phyloP scores from a whole-genome alignment of 108 stramenopile genomes.

The Conticribra weissflogii region DNA sequence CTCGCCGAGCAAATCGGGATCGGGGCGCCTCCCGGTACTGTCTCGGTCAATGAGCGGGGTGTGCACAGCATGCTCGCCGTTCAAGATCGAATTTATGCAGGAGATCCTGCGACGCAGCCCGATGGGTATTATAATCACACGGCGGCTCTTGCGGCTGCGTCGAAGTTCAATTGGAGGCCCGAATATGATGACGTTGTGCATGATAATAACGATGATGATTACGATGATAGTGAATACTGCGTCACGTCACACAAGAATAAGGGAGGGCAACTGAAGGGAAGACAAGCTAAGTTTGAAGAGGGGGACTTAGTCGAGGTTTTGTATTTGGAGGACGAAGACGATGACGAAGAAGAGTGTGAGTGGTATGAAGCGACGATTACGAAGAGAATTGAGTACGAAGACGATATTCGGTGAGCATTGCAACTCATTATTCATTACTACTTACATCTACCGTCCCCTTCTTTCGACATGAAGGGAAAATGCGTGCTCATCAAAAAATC shows the following conservation, averaged over 20 bases:
- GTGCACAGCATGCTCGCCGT: slow-evolving; percentile 33
- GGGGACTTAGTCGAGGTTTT: slow-evolving; percentile 77
- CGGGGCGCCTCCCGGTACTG: slow-evolving; percentile 2
- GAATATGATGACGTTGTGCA: slow-evolving; percentile 52
- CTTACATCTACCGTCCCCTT: too few species aligned
- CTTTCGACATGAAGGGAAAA: too few species aligned
- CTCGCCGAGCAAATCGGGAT: slow-evolving; percentile 28
- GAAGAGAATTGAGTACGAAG: slow-evolving; percentile 64
- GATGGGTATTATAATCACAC: slow-evolving; percentile 56
- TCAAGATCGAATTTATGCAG: slow-evolving; percentile 54
- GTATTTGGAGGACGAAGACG: slow-evolving; percentile 69
- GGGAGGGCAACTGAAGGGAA: slow-evolving; percentile 70
- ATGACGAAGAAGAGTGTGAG: slow-evolving; percentile 46
- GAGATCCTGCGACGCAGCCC: slow-evolving; percentile 40
- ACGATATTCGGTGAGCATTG: slow-evolving; percentile 52
- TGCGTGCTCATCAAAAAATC: too few species aligned
- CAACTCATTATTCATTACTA: background rate
- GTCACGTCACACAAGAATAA: slow-evolving; percentile 47
- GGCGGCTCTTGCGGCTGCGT: slow-evolving; percentile 35
- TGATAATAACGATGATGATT: slow-evolving; percentile 52
- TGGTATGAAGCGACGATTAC: slow-evolving; percentile 74
- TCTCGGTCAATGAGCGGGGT: slow-evolving; percentile 5
- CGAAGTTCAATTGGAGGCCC: slow-evolving; percentile 48
- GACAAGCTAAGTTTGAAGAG: slow-evolving; percentile 64
- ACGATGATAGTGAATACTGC: slow-evolving; percentile 48